A percentile compares a stretch with the other conserved stretches of the same genome.
phyloP scores from a whole-genome alignment of 1,139 yeast genomes.

The Saccharomyces uvarum region DNA sequence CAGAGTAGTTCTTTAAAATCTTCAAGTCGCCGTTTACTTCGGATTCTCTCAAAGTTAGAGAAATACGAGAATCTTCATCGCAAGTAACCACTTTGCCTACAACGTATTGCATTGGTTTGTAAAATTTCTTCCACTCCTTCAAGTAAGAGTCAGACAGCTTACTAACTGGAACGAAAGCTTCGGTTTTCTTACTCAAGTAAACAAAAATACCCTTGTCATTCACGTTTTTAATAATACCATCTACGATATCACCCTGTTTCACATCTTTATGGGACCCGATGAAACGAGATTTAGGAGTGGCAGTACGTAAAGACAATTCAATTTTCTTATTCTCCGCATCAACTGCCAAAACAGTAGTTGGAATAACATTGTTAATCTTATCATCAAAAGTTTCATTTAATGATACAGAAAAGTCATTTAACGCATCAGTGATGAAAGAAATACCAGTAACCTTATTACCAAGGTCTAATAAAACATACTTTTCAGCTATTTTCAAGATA shows the following conservation, averaged over 20 bases:
- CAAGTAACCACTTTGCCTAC: conserved; percentile 63
- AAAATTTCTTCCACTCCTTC: conserved; percentile 81
- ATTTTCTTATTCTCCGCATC: conserved; percentile 53
- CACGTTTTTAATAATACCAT: conserved; percentile 72
- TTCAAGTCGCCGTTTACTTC: conserved; percentile 65
- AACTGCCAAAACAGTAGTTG: conserved; percentile 53
- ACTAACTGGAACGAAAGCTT: conserved; percentile 74
- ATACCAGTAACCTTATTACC: conserved; percentile 57
- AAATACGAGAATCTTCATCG: conserved; percentile 56
- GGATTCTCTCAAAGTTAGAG: conserved; percentile 74
- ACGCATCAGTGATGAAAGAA: conserved; percentile 70
- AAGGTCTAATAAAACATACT: conserved; percentile 58
- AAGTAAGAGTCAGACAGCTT: conserved; percentile 76
- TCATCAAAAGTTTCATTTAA: conserved; percentile 42
- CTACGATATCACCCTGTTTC: conserved; percentile 60
- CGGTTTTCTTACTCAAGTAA: conserved; percentile 60
- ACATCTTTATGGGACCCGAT: conserved; percentile 43
- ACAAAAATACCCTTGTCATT: conserved; percentile 76
- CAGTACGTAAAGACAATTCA: conserved; percentile 44
- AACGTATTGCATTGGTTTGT: conserved; percentile 65
- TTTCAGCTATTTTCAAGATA: conserved; percentile 54
- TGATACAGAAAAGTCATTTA: conserved; percentile 57
- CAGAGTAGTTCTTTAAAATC: conserved; percentile 51
- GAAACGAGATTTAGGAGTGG: background rate
- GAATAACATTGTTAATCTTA: conserved; percentile 47